These are phyloP conservation scores for Reticulascus tulasneorum DNA, from an alignment of 2,329 filamentous ascomycete genomes.

Conservation along the genomic window DNA sequence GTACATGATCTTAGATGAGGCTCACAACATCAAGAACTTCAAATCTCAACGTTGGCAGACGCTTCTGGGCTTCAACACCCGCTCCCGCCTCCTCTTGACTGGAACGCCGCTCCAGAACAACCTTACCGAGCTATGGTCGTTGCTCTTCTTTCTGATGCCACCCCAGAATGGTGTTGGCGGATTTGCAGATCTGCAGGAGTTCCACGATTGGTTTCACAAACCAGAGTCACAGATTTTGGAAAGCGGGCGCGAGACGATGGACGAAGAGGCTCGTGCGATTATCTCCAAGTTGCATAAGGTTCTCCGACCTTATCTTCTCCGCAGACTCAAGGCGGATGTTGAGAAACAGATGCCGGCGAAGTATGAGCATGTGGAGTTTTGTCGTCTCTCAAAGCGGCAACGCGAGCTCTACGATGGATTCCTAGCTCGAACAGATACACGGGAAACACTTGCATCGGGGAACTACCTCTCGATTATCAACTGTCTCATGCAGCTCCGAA, in stretches of 20 bases:
- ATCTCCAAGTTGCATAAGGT: slow-evolving; percentile 94
- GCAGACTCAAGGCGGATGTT: slow-evolving; percentile 90
- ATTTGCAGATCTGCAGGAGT: slow-evolving; percentile 92
- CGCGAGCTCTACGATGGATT: slow-evolving; percentile 96
- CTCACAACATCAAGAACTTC: slow-evolving; percentile 99
- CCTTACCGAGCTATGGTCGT: slow-evolving; percentile 91
- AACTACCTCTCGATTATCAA: slow-evolving; percentile 99
- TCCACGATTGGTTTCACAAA: slow-evolving; percentile 92
- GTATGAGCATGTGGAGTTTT: slow-evolving; percentile 95
- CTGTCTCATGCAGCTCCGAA: slow-evolving; percentile 93
- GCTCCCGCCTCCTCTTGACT: slow-evolving; percentile 80
- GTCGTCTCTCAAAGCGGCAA: slow-evolving; percentile 90
- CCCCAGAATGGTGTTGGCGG: slow-evolving; percentile 82
- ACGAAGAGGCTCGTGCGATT: slow-evolving; percentile 87
- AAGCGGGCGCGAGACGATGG: slow-evolving; percentile 88
- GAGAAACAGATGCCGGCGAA: slow-evolving; percentile 99
- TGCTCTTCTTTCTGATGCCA: slow-evolving; percentile 95
- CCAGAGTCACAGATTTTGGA: slow-evolving; percentile 96
- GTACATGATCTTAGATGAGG: slow-evolving; percentile 96
- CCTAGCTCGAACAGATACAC: slow-evolving; percentile 83
- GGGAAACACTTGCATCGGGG: slow-evolving; percentile 81
- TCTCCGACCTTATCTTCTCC: slow-evolving; percentile 83
- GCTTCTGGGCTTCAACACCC: slow-evolving; percentile 87
- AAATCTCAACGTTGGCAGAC: slow-evolving; percentile 97
- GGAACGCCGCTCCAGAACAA: slow-evolving; percentile 97